Percentiles rank a stretch among this genome's conserved stretches.
Evolutionary conservation across 257 asterid species (phyloP).

Genomic region (Solanum habrochaites): DNA sequence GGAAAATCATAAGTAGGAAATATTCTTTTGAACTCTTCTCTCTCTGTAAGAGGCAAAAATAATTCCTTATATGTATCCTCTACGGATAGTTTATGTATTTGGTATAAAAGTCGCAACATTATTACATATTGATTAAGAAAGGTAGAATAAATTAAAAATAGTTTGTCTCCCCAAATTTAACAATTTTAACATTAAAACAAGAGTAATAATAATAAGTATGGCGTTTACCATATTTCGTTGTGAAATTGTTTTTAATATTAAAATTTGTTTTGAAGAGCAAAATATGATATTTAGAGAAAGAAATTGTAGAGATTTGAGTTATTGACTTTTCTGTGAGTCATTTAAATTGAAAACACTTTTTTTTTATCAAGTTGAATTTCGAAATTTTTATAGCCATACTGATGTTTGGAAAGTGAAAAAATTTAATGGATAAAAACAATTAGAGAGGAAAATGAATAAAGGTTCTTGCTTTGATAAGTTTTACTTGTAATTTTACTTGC

Average conservation of each 20-base stretch:
- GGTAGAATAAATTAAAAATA: not conserved
- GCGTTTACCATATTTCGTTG: not conserved
- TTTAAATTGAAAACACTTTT: not conserved
- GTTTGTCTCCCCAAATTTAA: too few species aligned
- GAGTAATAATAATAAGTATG: not conserved
- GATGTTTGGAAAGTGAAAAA: not conserved
- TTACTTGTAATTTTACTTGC: not conserved
- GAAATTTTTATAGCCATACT: not conserved
- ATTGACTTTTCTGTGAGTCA: not conserved
- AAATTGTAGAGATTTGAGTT: not conserved
- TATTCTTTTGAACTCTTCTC: not conserved
- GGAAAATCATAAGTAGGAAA: too few species aligned
- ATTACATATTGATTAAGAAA: not conserved
- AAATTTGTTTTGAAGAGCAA: not conserved
- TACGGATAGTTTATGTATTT: too few species aligned
- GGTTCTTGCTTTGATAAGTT: not conserved
- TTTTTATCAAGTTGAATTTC: not conserved
- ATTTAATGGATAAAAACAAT: not conserved
- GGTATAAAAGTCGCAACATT: not conserved
- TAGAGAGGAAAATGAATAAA: not conserved
- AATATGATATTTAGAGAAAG: not conserved
- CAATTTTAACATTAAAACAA: too few species aligned
- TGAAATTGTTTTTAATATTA: not conserved
- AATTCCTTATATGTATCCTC: not conserved
- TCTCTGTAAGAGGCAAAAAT: not conserved